Evolutionary conservation across 768 basidiomycete genomes (phyloP).

Genomic region (Serendipita sp.): DNA sequence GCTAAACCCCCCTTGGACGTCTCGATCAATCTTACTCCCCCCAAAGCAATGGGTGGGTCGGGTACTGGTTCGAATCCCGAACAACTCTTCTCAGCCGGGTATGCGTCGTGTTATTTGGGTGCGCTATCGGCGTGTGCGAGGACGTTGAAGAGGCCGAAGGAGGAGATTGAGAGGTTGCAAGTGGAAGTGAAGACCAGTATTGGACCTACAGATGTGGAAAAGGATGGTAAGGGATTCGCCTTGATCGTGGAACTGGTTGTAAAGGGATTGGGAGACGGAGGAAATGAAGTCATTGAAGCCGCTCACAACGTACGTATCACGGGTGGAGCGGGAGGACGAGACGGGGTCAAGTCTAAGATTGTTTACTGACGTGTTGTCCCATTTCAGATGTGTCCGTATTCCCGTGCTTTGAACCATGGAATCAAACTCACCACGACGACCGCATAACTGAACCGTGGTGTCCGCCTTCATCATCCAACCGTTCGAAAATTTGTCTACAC

Average conservation of each 20-base stretch:
- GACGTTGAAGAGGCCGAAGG: neutral
- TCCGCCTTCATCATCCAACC: no score
- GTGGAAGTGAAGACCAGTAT: conserved; percentile 3
- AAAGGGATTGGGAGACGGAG: neutral
- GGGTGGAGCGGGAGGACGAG: no score
- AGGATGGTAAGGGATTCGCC: neutral
- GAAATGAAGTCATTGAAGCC: neutral
- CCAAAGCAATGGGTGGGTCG: neutral
- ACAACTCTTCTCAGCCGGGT: neutral
- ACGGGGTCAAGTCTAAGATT: neutral
- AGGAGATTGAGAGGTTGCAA: neutral
- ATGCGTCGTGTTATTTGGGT: neutral
- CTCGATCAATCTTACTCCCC: neutral
- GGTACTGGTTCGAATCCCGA: neutral
- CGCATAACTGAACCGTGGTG: no score
- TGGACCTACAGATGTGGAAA: neutral
- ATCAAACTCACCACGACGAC: neutral
- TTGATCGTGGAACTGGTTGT: neutral
- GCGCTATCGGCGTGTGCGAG: neutral
- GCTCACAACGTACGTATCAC: neutral
- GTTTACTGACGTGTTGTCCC: neutral
- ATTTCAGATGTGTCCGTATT: conserved; percentile 3
- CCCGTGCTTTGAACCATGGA: conserved; percentile 1
- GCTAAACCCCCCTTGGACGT: neutral
- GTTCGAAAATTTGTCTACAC: no score